These are phyloP conservation scores for Salix purpurea DNA, from an alignment of 345 rosid genomes.

Conservation along the genomic window DNA sequence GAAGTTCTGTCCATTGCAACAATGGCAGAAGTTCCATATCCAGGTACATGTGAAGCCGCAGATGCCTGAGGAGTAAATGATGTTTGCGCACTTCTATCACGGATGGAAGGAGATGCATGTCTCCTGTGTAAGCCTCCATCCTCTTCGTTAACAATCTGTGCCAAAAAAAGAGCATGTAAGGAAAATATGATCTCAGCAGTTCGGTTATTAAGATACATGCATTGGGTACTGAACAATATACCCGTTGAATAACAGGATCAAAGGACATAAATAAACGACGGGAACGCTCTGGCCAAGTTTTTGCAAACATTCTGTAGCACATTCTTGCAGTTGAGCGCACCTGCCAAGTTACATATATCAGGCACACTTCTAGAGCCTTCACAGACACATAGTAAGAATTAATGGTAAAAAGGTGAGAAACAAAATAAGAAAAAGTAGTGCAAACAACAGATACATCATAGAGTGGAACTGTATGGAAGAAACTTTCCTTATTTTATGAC, in stretches of 20 bases:
- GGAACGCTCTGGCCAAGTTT: slow-evolving; percentile 99
- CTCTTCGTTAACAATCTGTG: slow-evolving; percentile 85
- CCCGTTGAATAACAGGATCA: slow-evolving; percentile 98
- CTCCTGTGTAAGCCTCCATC: slow-evolving; percentile 93
- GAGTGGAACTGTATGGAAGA: not conserved
- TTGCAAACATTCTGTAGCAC: slow-evolving; percentile 97
- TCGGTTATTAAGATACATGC: not conserved
- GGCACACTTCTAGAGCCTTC: not conserved
- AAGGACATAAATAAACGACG: slow-evolving; percentile 85
- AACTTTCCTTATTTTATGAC: not conserved
- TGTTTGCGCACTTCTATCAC: slow-evolving; percentile 74
- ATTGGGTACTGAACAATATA: slow-evolving; percentile 20
- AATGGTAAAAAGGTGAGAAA: not conserved
- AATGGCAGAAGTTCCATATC: slow-evolving; percentile 94
- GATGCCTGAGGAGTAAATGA: slow-evolving; percentile 52
- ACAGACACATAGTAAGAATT: not conserved
- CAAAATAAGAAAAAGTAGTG: not conserved
- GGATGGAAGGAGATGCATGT: slow-evolving; percentile 91
- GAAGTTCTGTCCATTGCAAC: slow-evolving; percentile 95
- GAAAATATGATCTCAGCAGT: not conserved
- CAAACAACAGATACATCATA: not conserved
- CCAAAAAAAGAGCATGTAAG: not conserved
- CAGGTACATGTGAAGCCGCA: slow-evolving; percentile 53
- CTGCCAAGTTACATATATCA: slow-evolving; percentile 36
- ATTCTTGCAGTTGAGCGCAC: slow-evolving; percentile 93